Percentiles rank a stretch among this genome's conserved stretches.
phyloP scores from a whole-genome alignment of 2,329 filamentous ascomycete species.

The Mycosphaerella arachidis region DNA sequence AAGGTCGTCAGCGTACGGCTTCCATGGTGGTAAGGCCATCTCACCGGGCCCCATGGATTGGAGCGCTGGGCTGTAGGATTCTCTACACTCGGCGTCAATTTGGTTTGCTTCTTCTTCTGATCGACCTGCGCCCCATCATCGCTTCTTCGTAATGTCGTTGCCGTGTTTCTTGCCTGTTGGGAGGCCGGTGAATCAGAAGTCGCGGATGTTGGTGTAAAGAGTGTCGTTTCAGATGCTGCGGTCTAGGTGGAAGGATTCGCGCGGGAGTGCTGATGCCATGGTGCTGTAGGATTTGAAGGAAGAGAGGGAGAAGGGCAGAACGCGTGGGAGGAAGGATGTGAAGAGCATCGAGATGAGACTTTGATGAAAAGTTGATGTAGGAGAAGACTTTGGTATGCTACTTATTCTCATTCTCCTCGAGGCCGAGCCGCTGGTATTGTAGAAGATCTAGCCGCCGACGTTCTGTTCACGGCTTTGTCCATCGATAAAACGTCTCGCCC shows the following conservation, averaged over 20 bases:
- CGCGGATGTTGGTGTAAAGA: constrained; percentile 35
- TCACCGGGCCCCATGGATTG: constrained; percentile 36
- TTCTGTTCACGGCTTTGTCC: no score
- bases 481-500: neutral
- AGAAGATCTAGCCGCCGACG: no score
- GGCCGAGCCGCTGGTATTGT: neutral
- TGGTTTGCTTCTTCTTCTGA: constrained; percentile 31
- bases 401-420: neutral
- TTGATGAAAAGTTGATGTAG: neutral
- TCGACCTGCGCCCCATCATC: constrained; percentile 37
- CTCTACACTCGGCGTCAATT: constrained; percentile 37
- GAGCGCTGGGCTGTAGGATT: constrained; percentile 35
- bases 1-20: constrained; percentile 25
- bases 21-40: constrained; percentile 28
- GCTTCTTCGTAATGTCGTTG: constrained; percentile 26
- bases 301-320: neutral
- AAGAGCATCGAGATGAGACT: neutral
- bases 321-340: neutral
- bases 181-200: constrained; percentile 39
- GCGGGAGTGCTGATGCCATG: constrained; percentile 4
- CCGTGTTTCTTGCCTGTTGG: constrained; percentile 26
- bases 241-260: constrained; percentile 32
- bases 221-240: constrained; percentile 37
- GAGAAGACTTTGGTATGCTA: neutral
- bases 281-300: neutral